These are phyloP conservation scores for Protea cynaroides DNA, from an alignment of 164 flowering plant genomes.

Conservation along the genomic window DNA sequence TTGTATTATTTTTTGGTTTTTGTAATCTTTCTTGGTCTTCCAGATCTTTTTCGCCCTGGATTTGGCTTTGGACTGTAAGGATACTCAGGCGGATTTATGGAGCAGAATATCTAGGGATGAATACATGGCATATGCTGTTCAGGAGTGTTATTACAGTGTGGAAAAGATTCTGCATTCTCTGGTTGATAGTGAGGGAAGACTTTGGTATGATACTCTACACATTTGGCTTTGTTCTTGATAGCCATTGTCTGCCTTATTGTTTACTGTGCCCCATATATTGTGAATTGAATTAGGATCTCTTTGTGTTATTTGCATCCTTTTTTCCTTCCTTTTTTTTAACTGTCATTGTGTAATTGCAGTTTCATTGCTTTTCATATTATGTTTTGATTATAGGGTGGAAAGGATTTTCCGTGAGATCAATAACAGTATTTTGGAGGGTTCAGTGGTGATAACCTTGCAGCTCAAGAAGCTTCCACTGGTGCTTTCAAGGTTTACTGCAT, in stretches of 20 bases:
- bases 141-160: slow-evolving; percentile 82
- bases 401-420: slow-evolving; percentile 77
- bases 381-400: slow-evolving; percentile 63
- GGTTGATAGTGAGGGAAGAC: slow-evolving; percentile 87
- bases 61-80: slow-evolving; percentile 92
- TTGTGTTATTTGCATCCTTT: too few species aligned
- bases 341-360: too few species aligned
- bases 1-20: background rate
- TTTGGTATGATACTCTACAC: slow-evolving; percentile 55
- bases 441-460: slow-evolving; percentile 58
- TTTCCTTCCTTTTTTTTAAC: too few species aligned
- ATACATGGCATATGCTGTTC: slow-evolving; percentile 97
- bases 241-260: too few species aligned
- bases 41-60: slow-evolving; percentile 91
- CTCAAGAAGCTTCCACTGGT: slow-evolving; percentile 72
- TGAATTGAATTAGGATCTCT: too few species aligned
- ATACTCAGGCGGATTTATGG: slow-evolving; percentile 84
- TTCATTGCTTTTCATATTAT: background rate
- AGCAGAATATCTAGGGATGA: slow-evolving; percentile 75
- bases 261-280: too few species aligned
- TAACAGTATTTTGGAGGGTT: slow-evolving; percentile 59
- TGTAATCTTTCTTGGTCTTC: slow-evolving; percentile 6
- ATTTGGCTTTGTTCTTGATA: background rate
- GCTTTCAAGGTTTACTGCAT: slow-evolving; percentile 66
- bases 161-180: slow-evolving; percentile 73